Percentiles rank a stretch among this genome's conserved stretches.
Evolutionary conservation across 345 rosid genomes (phyloP).

Genomic region (Luvunga scandens): DNA sequence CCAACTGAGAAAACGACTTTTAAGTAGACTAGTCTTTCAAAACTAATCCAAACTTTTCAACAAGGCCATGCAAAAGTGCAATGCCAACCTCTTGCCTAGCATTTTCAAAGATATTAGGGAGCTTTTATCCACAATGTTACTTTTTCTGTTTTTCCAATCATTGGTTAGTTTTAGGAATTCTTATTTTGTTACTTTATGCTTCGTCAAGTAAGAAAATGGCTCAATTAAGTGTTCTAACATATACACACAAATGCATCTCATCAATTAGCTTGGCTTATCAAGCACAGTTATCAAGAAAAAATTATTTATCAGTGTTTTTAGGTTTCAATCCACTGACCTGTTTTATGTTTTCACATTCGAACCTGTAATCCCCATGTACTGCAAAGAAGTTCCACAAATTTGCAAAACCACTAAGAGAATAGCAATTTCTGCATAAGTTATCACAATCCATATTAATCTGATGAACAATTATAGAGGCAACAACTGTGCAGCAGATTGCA

Average conservation of each 20-base stretch:
- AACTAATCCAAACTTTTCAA: background rate
- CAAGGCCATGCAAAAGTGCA: background rate
- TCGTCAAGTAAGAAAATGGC: background rate
- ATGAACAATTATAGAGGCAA: background rate
- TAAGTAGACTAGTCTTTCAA: background rate
- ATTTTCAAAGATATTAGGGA: background rate
- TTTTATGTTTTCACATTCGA: background rate
- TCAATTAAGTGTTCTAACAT: background rate
- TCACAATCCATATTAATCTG: slow-evolving; percentile 3
- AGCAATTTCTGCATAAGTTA: slow-evolving; percentile 15
- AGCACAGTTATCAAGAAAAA: background rate
- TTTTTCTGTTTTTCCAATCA: background rate
- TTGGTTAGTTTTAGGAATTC: background rate
- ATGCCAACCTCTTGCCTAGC: background rate
- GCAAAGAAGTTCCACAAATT: slow-evolving; percentile 21
- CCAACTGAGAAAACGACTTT: background rate
- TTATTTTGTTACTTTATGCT: background rate
- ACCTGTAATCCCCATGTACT: slow-evolving; percentile 4
- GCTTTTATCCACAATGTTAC: background rate
- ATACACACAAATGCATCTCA: background rate
- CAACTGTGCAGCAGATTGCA: background rate
- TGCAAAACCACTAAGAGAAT: slow-evolving; percentile 8
- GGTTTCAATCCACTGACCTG: slow-evolving; percentile 34
- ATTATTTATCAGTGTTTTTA: background rate
- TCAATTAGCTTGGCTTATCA: background rate